These are phyloP conservation scores for Trichophyton mentagrophytes DNA, from an alignment of 2,329 filamentous ascomycete species.

Conservation along the genomic window DNA sequence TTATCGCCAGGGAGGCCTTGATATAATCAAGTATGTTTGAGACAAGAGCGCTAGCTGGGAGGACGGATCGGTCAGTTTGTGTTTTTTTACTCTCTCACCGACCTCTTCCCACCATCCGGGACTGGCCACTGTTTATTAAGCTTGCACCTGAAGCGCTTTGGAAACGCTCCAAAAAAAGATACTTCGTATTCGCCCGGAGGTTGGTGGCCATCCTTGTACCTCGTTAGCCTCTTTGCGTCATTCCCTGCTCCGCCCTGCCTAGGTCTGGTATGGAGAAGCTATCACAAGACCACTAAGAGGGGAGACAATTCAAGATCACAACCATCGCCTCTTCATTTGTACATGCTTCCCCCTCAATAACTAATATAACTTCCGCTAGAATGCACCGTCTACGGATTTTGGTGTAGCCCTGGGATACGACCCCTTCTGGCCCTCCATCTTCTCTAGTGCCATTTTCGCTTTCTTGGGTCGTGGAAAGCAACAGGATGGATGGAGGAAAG, in stretches of 20 bases:
- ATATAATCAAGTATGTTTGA: not conserved
- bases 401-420: not conserved
- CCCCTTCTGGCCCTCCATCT: not conserved
- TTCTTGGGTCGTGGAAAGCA: not conserved
- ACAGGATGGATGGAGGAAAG: not conserved
- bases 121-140: not conserved
- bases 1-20: not conserved
- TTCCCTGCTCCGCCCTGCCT: not conserved
- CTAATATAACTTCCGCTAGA: not conserved
- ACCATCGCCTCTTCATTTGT: not conserved
- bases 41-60: not conserved
- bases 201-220: not conserved
- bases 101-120: not conserved
- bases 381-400: not conserved
- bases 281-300: slow-evolving; percentile 3
- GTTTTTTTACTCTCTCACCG: not conserved
- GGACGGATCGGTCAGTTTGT: not conserved
- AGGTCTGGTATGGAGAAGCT: not conserved
- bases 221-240: not conserved
- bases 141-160: not conserved
- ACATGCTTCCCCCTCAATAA: not conserved
- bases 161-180: not conserved
- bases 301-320: not conserved
- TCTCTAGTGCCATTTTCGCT: not conserved
- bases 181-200: not conserved